Evolutionary conservation across 2,329 filamentous ascomycete genomes (phyloP), one percentile per base, ranked within the genome.

Genomic region (Talaromyces albobiverticillius): DNA sequence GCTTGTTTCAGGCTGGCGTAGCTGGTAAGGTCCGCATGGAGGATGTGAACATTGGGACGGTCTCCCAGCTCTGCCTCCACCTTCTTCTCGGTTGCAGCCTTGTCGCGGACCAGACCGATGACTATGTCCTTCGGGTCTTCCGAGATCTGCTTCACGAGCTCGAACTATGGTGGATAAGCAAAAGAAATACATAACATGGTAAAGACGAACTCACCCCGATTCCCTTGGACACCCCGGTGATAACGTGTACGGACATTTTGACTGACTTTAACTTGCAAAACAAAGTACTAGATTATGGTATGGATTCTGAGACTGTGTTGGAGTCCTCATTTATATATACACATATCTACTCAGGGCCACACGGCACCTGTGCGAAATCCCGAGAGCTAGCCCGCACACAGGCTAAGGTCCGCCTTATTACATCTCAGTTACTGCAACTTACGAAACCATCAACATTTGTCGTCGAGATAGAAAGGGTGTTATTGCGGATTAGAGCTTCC

Each of bases 81-180:
- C 59, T 73, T 77, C 50, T 74, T 67, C 26, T 80, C 71, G 3
- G 77, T 75, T 0, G 65, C 63, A 1, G 62, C 57, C 57, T 78
- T 79, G 64, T 80, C 62, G 18, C 79, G 77, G 18, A 77, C 78
- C 0, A 80, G 63, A 3, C 78, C 79, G 47, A 81, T 64, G 45
- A 81, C 72, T 0, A 64, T 65, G 59, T 79, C 79, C n/a, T 61
- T 51, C 3, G 72, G 62, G 57, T 79, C 65, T 18, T 62, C 60
- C 1, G 79, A 79, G 3, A 80, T 58, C 25, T 77, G 68, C n/a
- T 64, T 65, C 25, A 83, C 56, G 61, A 82, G 78, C 56, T 75
- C 79, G 49, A 73, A 81, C 80, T 82, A 46, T 34, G 9, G n/a
- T n/a, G 16, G 13, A 20, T 40, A 23, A 26, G 23, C 13, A 26